Conservation (phyloP, 2,329 filamentous ascomycete genomes). For the Ascochyta clinopodiicola region DNA sequence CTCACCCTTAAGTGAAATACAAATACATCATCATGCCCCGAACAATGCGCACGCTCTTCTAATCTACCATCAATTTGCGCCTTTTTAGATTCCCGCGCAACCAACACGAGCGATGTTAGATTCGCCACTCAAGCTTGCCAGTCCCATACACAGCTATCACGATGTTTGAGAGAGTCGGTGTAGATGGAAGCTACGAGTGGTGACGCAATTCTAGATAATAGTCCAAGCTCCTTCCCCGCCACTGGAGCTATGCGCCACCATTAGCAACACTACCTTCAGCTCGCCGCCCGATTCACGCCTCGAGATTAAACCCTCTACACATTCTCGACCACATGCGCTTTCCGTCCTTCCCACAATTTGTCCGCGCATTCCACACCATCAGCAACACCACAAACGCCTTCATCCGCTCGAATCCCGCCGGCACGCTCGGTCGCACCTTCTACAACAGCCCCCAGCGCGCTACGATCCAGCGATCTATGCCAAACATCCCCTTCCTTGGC, state of each 20-base stretch:
- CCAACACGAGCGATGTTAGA: no score
- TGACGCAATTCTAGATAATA: constrained; percentile 41
- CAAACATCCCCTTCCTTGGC: constrained; percentile 78
- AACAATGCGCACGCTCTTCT: background rate
- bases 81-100: no score
- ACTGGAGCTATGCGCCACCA: constrained; percentile 33
- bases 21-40: background rate
- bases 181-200: constrained; percentile 19
- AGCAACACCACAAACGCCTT: constrained; percentile 52
- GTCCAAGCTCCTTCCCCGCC: constrained; percentile 34
- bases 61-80: no score
- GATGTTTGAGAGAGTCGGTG: background rate
- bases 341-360: constrained; percentile 54
- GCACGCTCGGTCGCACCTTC: constrained; percentile 44
- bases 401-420: constrained; percentile 42
- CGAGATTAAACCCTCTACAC: constrained; percentile 8
- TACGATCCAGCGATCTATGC: constrained; percentile 63
- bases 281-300: background rate
- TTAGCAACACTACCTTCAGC: constrained; percentile 25
- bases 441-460: constrained; percentile 37
- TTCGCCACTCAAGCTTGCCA: no score
- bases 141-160: no score
- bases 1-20: background rate
- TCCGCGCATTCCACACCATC: constrained; percentile 56
- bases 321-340: constrained; percentile 54